Base-by-base conservation (phyloP, 148 eudicot genomes). In the Pharnaceum exiguum region DNA sequence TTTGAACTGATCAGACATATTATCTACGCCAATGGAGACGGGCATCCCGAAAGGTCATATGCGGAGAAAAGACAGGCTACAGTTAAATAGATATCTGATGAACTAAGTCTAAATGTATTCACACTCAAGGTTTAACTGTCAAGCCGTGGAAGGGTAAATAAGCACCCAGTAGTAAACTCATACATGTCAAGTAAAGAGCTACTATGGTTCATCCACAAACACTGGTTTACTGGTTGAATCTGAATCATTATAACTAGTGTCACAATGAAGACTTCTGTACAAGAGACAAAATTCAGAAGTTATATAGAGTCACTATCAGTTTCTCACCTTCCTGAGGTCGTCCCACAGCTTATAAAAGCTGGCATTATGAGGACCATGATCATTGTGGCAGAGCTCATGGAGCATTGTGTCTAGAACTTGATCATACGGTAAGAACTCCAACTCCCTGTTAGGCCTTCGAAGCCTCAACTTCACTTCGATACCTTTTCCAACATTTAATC, bases 311-410 rank as follows among this genome's bases (percentile, higher is more conserved):
- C 2, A 15, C 24, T 28, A 18, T 32, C 60, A 46, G 35, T n/a
- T n/a, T n/a, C n/a, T n/a, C n/a, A 83, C 99, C 96, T 88, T 78
- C 71, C 99, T 78, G 36, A 93, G 75, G 55, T 93, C 88, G 63
- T 93, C 99, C 99, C 95, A 89, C 11, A 93, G 87, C 77, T 93
- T 77, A 82, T 93, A 93, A 64, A 93, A 93, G 62, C 74, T 75
- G 39, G 95, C 89, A 82, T 93, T 89, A 53, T 93, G 99, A 68
- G 96, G 91, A 63, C 85, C 83, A 32, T 79, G 90, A 19, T 60
- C 80, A 58, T 88, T 93, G 65, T 93, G 99, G 71, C 96, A 89
- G 38, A 93, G 85, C 63, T 89, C 99, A 43, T 93, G 96, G 44
- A 93, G 85, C 99, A 93, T 93, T 36, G 99, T 93, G 68, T 93